Base-by-base conservation (phyloP, 148 eudicot species). In the Amaranthus hypochondriacus region DNA sequence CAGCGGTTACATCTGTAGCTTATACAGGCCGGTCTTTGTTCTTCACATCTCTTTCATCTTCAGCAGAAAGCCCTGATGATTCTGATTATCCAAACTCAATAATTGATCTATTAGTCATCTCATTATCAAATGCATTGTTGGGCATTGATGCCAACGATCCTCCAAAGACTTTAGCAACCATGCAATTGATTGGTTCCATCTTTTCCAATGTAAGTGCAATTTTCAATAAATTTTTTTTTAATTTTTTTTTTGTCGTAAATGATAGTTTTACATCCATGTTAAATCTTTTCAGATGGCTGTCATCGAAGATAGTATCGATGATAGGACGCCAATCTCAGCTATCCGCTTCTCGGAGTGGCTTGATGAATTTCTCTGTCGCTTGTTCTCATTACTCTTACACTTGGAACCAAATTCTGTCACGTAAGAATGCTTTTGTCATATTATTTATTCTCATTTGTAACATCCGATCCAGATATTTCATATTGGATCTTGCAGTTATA, bases 91-190 rank as follows among this genome's bases (percentile, higher is more conserved):
- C 83, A 28, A 83, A 83, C 78, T 86, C 87, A 71, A 86, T 68
- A 72, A 78, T 79, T 78, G 97, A 92, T 77, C 87, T 95, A 59
- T 77, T 95, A 84, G 86, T 89, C 87, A 83, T 92, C 75, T 86
- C 99, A 46, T 77, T 95, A 55, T 92, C 99, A 39, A 95, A 90
- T 86, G 93, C 99, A 47, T 81, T 95, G 80, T 87, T 95, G 78
- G 99, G 99, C 57, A 87, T 95, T 93, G 99, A 95, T 89, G 99
- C 99, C 68, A 95, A 95, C 83, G 99, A 95, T 80, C 99, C 99
- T 73, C 99, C 99, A 15, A 95, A 95, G 85, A 95, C 97, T 69
- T 67, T 92, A 87, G 99, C 99, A 59, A 92, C 96, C 73, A 95
- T 95, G 94, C 99, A 95, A 81, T 83, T 95, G 47, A 86, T 95